Evolutionary conservation across 2,329 filamentous ascomycete genomes (phyloP).

Genomic region (Monilinia laxa): DNA sequence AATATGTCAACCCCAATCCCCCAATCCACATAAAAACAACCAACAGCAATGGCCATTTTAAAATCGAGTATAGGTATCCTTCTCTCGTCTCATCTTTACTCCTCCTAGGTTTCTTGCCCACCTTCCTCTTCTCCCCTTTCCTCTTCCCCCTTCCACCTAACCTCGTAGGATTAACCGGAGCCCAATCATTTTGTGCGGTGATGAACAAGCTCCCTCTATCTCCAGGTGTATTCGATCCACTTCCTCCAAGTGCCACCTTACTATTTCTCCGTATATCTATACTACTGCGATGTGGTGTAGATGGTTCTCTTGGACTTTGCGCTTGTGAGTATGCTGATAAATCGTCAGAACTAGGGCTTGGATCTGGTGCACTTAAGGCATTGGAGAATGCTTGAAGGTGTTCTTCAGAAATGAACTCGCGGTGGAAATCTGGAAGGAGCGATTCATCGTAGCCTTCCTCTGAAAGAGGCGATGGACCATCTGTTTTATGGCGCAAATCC

Average conservation of each 20-base stretch:
- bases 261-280: slow-evolving; percentile 26
- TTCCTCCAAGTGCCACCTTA: slow-evolving; percentile 22
- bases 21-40: slow-evolving; percentile 79
- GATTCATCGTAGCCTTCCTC: slow-evolving; percentile 67
- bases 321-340: slow-evolving; percentile 24
- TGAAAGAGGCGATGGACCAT: slow-evolving; percentile 57
- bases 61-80: slow-evolving; percentile 81
- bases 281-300: slow-evolving; percentile 26
- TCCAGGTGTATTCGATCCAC: slow-evolving; percentile 20
- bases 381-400: slow-evolving; percentile 77
- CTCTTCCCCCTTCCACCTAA: slow-evolving; percentile 40
- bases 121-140: slow-evolving; percentile 42
- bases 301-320: slow-evolving; percentile 22
- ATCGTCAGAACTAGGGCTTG: slow-evolving; percentile 62
- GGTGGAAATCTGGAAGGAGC: slow-evolving; percentile 74
- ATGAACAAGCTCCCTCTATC: slow-evolving; percentile 56
- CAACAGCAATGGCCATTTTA: slow-evolving; percentile 89
- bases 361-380: slow-evolving; percentile 80
- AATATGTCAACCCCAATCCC: slow-evolving; percentile 70
- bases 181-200: slow-evolving; percentile 93
- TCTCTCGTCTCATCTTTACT: slow-evolving; percentile 91
- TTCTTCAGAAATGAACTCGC: slow-evolving; percentile 70
- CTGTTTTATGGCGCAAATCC: slow-evolving; percentile 42
- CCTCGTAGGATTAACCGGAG: slow-evolving; percentile 63
- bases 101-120: slow-evolving; percentile 42